Percentiles rank a stretch among this genome's conserved stretches.
Evolutionary conservation across 2,329 filamentous ascomycete genomes (phyloP).

Genomic region (Penicillium sp.): DNA sequence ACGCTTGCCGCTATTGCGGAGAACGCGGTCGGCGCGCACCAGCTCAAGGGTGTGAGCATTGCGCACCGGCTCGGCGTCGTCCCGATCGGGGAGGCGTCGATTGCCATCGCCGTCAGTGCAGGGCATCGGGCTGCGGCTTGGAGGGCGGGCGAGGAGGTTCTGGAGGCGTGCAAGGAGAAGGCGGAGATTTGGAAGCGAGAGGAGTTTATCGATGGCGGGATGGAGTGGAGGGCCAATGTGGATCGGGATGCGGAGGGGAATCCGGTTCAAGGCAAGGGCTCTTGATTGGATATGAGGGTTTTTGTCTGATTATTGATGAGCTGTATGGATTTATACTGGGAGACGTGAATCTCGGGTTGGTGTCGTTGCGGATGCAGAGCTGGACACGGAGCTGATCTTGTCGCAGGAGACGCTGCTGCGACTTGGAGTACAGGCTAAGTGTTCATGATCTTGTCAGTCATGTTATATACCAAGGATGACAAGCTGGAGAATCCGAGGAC

Average conservation of each 20-base stretch:
- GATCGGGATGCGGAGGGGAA: constrained; percentile 61
- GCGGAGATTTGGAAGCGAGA: constrained; percentile 97
- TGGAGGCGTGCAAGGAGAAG: constrained; percentile 79
- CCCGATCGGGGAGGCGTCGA: constrained; percentile 88
- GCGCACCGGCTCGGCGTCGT: constrained; percentile 81
- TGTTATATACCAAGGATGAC: too few relatives aligned
- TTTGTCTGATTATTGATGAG: too few relatives aligned
- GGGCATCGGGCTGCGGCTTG: constrained; percentile 82
- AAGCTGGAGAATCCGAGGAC: too few relatives aligned
- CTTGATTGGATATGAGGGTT: neutral
- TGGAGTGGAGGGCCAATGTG: constrained; percentile 82
- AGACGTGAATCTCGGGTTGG: too few relatives aligned
- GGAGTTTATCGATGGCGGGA: constrained; percentile 71
- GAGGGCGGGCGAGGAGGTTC: constrained; percentile 80
- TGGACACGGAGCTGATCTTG: too few relatives aligned
- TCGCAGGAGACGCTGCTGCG: too few relatives aligned
- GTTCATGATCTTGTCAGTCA: too few relatives aligned
- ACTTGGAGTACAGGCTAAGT: too few relatives aligned
- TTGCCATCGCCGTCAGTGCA: constrained; percentile 80
- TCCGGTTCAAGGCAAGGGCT: constrained; percentile 1
- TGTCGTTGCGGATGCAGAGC: too few relatives aligned
- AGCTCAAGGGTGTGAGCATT: constrained; percentile 71
- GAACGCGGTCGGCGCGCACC: constrained; percentile 55
- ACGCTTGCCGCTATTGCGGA: constrained; percentile 40
- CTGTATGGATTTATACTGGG: too few relatives aligned